Evolutionary conservation across 148 eudicot species (phyloP).

Genomic region (Limonium bicolor): DNA sequence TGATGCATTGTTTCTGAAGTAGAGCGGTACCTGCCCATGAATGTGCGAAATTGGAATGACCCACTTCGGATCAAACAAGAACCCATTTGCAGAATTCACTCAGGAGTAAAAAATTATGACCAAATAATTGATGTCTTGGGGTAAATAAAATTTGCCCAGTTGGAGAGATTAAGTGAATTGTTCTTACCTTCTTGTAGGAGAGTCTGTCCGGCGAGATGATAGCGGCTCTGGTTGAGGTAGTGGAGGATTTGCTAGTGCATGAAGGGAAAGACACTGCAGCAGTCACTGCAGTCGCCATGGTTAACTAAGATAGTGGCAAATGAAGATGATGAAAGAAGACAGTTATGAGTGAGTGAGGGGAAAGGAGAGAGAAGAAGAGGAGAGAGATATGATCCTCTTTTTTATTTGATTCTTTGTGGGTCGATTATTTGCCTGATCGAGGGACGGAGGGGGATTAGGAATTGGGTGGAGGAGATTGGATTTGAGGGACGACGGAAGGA

Average conservation of each 20-base stretch:
- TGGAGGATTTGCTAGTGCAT: slow-evolving; percentile 35
- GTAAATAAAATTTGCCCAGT: neutral
- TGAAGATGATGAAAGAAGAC: neutral
- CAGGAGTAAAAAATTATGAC: neutral
- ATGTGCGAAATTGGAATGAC: neutral
- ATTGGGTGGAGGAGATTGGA: slow-evolving; percentile 61
- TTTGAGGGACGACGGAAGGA: slow-evolving; percentile 17
- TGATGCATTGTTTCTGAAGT: slow-evolving; percentile 40
- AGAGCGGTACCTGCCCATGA: slow-evolving; percentile 35
- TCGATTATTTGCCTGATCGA: neutral
- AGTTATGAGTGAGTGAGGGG: neutral
- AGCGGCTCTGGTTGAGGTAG: slow-evolving; percentile 39
- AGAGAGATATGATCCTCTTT: neutral
- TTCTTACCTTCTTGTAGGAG: slow-evolving; percentile 48
- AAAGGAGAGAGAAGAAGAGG: neutral
- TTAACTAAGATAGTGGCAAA: slow-evolving; percentile 5
- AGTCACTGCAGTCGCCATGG: slow-evolving; percentile 92
- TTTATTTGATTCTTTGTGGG: no score
- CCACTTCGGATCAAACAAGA: neutral
- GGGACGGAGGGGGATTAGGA: slow-evolving; percentile 25
- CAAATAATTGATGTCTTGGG: neutral
- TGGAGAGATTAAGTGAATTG: neutral
- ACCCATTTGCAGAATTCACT: neutral
- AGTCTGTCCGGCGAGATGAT: slow-evolving; percentile 40
- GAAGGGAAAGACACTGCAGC: slow-evolving; percentile 82